Base-by-base conservation (phyloP, 345 rosid species). In the Pistacia vera region DNA sequence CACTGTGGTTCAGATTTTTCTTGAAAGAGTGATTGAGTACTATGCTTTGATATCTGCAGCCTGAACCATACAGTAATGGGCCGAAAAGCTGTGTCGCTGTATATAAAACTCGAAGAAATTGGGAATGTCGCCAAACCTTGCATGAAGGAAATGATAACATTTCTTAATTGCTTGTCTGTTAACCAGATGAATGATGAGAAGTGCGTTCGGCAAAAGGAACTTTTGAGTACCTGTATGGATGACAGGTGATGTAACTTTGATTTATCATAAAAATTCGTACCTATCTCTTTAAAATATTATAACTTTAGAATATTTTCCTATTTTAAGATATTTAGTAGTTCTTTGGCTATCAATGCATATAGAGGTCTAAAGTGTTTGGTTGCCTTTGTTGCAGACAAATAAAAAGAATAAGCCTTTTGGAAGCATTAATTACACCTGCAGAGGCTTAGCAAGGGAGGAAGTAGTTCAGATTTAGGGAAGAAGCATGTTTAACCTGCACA, bases 371-470 rank as follows among this genome's bases (percentile, higher is more conserved):
- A 30, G 36, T 10, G 74, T 70, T 44, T 28, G 18, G 18, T 35
- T 18, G 16, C 74, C 51, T 16, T 25, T 61, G 25, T 63, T 85
- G 85, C 86, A 92, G 97, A 80, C 84, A 62, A 84, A 79, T 65
- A 85, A 77, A 46, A 90, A 86, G 79, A 82, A 86, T 30, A 88
- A 88, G 73, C 81, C 91, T 51, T 81, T 86, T 90, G 97, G 92
- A 60, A 92, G 92, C 83, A 90, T 93, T 67, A 93, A 93, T 81
- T 93, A 90, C 98, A 93, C 66, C 80, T 90, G 82, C 98, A 92
- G 90, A 90, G 97, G 93, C 86, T 93, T 56, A 90, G 83, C 77
- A 84, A 87, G 59, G 95, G 93, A 87, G 88, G 81, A 92, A 90
- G 82, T 90, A 70, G 79, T 62, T 46, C 46, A 33, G 46, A 1